Conservation (phyloP, 805 yeast genomes). For the Jamesozyma gamospora region DNA sequence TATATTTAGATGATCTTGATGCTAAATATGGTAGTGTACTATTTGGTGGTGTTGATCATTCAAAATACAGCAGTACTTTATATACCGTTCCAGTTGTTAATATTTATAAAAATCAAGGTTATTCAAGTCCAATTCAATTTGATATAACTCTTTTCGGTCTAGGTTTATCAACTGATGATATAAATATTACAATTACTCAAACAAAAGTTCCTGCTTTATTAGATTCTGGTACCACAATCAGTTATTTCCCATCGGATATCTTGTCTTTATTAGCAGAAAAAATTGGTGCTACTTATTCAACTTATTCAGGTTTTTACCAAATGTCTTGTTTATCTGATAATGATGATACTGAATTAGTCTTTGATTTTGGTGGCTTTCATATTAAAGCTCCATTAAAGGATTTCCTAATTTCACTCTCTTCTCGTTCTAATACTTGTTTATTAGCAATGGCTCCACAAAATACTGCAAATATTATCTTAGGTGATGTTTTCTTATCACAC, state of each 20-base stretch:
- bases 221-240: conserved; percentile 37
- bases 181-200: conserved; percentile 18
- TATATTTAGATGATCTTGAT: conserved; percentile 41
- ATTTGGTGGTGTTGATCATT: conserved; percentile 35
- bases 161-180: conserved; percentile 13
- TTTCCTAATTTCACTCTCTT: conserved; percentile 23
- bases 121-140: conserved; percentile 18
- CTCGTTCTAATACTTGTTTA: conserved; percentile 28
- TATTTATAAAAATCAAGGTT: conserved; percentile 8
- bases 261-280: conserved; percentile 29
- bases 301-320: conserved; percentile 35
- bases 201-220: conserved; percentile 32
- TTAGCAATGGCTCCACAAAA: conserved; percentile 32
- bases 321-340: conserved; percentile 34
- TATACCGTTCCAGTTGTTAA: conserved; percentile 27
- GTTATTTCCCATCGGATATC: conserved; percentile 35
- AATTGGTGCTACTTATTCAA: conserved; percentile 38
- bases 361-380: conserved; percentile 53
- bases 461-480: conserved; percentile 32
- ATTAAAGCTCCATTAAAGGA: conserved; percentile 41
- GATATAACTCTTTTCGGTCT: conserved; percentile 30
- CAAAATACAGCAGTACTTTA: conserved; percentile 30
- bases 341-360: conserved; percentile 32
- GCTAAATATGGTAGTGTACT: conserved; percentile 37
- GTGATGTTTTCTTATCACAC: conserved; percentile 47